Base-by-base conservation (phyloP, 2,329 filamentous ascomycete species). In the Neurospora crassa region DNA sequence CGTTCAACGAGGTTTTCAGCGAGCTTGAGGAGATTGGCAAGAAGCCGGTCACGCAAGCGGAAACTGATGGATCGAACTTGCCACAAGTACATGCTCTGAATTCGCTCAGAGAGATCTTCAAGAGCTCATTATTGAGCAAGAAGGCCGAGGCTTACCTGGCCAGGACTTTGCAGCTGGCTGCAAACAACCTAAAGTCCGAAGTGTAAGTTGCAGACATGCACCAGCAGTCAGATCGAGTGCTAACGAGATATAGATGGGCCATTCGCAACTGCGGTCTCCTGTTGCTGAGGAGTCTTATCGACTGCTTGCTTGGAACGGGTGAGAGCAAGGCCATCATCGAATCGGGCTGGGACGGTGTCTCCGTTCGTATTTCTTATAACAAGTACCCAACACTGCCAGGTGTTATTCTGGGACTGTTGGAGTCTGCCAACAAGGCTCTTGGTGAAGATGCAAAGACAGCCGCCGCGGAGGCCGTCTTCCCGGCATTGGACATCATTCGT, bases 61-160 rank as follows among this genome's bases (percentile, higher is more conserved):
- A 88, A 72, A 88, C 86, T 0, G 88, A 90, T 71, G 88, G 86
- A 40, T 87, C 86, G 2, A 90, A 91, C 53, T 82, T 98, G 5
- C 91, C 94, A 0, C 95, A 99, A 80, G 96, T 99, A 0, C 96
- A 99, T 79, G 94, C 96, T 0, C 87, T 97, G 78, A 99, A 99
- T 79, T 97, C 92, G 73, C 83, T 99, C 71, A 96, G 96, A 78
- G 94, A 97, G 74, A 90, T 97, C 2, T 96, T 97, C 80, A 95
- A 92, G 71, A 94, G 91, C 75, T 93, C 93, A 0, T 88, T 89
- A 68, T 84, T 98, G 20, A 85, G 92, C 40, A 88, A 89, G 70
- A 86, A 87, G 70, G 92, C 93, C 0, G 93, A 97, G 76, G 83
- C 84, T 0, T 91, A 94, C 75, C 85, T 97, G 8, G 89, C 92